These are phyloP conservation scores for Lineolata rhizophorae DNA, from an alignment of 495 filamentous ascomycete species.

Conservation along the genomic window DNA sequence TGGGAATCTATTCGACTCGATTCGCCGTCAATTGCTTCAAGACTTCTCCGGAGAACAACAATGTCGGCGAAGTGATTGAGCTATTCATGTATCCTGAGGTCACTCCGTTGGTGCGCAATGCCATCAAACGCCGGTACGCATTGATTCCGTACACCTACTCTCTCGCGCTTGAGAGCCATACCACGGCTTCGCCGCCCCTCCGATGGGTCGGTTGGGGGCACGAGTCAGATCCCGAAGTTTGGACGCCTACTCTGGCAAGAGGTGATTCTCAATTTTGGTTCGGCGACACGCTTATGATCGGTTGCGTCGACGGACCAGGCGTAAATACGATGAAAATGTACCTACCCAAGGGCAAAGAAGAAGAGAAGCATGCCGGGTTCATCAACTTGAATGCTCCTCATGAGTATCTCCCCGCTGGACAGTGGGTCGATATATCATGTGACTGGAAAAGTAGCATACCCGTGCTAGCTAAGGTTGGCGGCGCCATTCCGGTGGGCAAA, in stretches of 20 bases:
- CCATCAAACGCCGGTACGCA: constrained; percentile 46
- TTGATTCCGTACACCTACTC: constrained; percentile 48
- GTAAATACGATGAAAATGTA: constrained; percentile 30
- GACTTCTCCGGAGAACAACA: constrained; percentile 35
- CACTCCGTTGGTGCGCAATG: constrained; percentile 31
- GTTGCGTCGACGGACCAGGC: constrained; percentile 40
- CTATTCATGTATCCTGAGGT: constrained; percentile 52
- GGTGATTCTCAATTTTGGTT: constrained; percentile 53
- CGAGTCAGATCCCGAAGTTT: constrained; percentile 38
- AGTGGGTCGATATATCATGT: constrained; percentile 35
- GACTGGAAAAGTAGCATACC: constrained; percentile 39
- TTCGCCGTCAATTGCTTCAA: constrained; percentile 63
- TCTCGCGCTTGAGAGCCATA: constrained; percentile 34
- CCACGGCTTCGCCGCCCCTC: constrained; percentile 34
- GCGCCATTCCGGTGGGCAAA: constrained; percentile 35
- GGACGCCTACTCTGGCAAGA: constrained; percentile 27
- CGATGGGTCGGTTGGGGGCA: constrained; percentile 50
- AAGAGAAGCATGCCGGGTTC: constrained; percentile 34
- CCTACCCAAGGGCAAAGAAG: constrained; percentile 25
- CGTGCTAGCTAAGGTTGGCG: constrained; percentile 36
- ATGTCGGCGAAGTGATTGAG: constrained; percentile 45
- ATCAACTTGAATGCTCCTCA: constrained; percentile 39
- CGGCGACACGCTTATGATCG: constrained; percentile 39
- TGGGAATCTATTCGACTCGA: constrained; percentile 42
- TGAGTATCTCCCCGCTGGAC: constrained; percentile 31